Evolutionary conservation across 805 yeast species (phyloP).

Genomic region (Yamadazyma laniorum): DNA sequence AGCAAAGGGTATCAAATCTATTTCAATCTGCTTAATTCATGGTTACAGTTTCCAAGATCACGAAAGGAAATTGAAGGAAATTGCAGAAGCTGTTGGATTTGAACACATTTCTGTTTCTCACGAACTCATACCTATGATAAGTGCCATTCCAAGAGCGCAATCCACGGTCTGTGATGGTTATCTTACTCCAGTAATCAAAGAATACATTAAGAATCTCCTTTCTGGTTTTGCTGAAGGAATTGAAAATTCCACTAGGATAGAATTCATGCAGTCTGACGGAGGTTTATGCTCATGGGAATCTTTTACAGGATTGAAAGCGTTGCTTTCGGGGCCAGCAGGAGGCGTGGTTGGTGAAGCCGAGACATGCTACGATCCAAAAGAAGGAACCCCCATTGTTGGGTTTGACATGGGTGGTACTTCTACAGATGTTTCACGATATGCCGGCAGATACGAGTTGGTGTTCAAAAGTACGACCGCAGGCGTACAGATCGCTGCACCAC

Average conservation of each 20-base stretch:
- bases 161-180: conserved; percentile 41
- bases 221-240: conserved; percentile 61
- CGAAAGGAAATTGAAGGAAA: conserved; percentile 27
- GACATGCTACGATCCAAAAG: conserved; percentile 58
- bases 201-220: conserved; percentile 62
- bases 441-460: conserved; percentile 71
- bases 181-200: conserved; percentile 34
- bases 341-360: conserved; percentile 92
- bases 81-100: conserved; percentile 32
- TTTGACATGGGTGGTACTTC: conserved; percentile 45
- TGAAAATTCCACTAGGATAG: conserved; percentile 21
- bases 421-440: conserved; percentile 45
- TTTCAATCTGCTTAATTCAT: conserved; percentile 35
- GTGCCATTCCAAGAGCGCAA: conserved; percentile 32
- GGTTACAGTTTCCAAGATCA: conserved; percentile 35
- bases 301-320: conserved; percentile 84
- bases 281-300: conserved; percentile 79
- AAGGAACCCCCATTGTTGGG: conserved; percentile 33
- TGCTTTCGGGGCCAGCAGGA: conserved; percentile 95
- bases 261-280: conserved; percentile 94
- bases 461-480: conserved; percentile 85
- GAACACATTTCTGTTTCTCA: conserved; percentile 32
- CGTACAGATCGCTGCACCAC: conserved; percentile 67
- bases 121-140: conserved; percentile 37
- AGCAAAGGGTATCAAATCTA: conserved; percentile 18